Conservation (phyloP, 495 filamentous ascomycete genomes). For the Annulohypoxylon stygium region DNA sequence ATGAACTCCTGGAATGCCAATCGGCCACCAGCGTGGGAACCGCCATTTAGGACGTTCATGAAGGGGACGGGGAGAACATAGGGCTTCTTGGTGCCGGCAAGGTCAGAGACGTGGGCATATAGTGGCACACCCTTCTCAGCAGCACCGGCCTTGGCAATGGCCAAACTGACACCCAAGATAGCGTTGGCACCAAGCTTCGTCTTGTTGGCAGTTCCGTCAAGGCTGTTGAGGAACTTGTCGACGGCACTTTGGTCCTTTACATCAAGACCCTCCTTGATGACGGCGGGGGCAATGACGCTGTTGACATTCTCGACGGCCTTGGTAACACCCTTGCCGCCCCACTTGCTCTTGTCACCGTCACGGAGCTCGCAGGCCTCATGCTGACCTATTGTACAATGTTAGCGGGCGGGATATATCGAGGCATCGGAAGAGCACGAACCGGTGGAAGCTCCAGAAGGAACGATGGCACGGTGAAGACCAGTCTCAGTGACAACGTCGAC, state of each 20-base stretch:
- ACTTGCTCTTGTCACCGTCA: conserved; percentile 97
- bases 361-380: conserved; percentile 99
- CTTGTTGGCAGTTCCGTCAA: conserved; percentile 98
- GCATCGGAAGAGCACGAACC: conserved; percentile 66
- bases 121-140: conserved; percentile 98
- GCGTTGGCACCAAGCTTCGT: conserved; percentile 98
- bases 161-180: conserved; percentile 96
- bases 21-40: conserved; percentile 98
- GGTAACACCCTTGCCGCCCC: conserved; percentile 95
- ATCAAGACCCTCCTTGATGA: conserved; percentile 93
- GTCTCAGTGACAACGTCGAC: conserved; percentile 97
- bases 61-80: conserved; percentile 99
- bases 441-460: conserved; percentile 97
- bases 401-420: conserved; percentile 36
- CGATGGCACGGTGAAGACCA: conserved; percentile 98
- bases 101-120: conserved; percentile 97
- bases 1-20: conserved; percentile 99
- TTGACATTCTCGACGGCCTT: conserved; percentile 98
- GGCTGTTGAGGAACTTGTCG: conserved; percentile 94
- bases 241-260: conserved; percentile 96
- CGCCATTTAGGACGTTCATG: conserved; percentile 99
- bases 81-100: conserved; percentile 99
- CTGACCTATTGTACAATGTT: conserved; percentile 71
- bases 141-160: conserved; percentile 96
- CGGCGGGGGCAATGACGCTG: conserved; percentile 86